Evolutionary conservation across 1,139 yeast genomes (phyloP), one percentile per base, ranked within the genome.

Genomic region (Saccharomyces hybrid): DNA sequence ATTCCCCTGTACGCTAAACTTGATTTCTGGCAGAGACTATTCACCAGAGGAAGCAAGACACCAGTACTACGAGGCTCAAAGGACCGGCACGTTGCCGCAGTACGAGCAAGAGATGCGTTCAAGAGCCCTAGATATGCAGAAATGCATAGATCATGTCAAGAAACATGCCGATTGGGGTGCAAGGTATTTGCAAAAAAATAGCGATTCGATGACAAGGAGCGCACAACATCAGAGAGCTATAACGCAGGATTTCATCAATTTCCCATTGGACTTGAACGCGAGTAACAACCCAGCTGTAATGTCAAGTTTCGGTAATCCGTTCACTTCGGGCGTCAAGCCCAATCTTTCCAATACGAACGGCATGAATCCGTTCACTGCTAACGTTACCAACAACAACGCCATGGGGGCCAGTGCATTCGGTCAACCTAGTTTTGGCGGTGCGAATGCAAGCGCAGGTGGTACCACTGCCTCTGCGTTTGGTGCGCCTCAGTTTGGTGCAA

Each of bases 241-340:
- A 29, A 29, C 32, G 5, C 74, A 73, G 54, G 76, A 77, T 0
- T 80, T 79, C 58, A 69, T 80, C 1, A 75, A 72, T 57, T 61
- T 71, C 63, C 64, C 68, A 13, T 52, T 68, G 50, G 71, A 64
- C 52, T 55, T 68, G 28, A 63, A 28, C 38, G 3, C 16, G 32
- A 29, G 41, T 9, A 50, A 48, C 29, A 25, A 27, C 13, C 44
- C 5, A 38, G 28, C 51, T 32, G 34, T 50, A 47, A 14, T 52
- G 58, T 28, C 38, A 57, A 41, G 47, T 34, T 42, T 50, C n/a
- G 48, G 49, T 47, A 49, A 52, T 25, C 47, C 41, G 51, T 46
- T 51, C 41, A 47, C 31, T 44, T 55, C 53, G 54, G 56, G 16
- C 29, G 53, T 16, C 7, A 44, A 38, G 13, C 38, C 47, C 25